A percentile compares a stretch with the other conserved stretches of the same genome.
Conservation (phyloP, 768 basidiomycete species). For the Tubosaeta sp. region DNA sequence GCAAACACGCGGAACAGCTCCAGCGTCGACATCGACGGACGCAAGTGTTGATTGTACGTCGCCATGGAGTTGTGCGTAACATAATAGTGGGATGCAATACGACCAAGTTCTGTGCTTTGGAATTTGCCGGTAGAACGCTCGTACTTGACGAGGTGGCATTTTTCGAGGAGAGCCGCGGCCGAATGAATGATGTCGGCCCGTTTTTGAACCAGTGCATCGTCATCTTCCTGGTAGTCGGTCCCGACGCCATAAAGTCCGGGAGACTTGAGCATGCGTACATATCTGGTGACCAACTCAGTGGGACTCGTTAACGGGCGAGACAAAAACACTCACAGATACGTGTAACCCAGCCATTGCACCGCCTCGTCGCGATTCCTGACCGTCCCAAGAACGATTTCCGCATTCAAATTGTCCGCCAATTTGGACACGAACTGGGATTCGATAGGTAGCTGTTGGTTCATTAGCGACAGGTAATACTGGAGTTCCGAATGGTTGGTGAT, state of each 20-base stretch:
- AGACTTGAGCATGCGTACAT: conserved; percentile 90
- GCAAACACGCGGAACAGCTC: conserved; percentile 97
- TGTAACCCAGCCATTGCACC: conserved; percentile 95
- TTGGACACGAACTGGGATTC: conserved; percentile 92
- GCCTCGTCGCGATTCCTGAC: conserved; percentile 95
- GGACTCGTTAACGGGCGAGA: conserved; percentile 1
- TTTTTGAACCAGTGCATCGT: conserved; percentile 80
- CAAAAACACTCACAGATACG: conserved; percentile 61
- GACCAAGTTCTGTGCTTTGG: conserved; percentile 88
- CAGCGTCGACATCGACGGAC: conserved; percentile 79
- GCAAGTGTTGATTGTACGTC: conserved; percentile 91
- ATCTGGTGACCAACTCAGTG: conserved; percentile 42
- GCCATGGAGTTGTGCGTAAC: conserved; percentile 95
- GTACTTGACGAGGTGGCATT: conserved; percentile 92
- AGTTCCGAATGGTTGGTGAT: conserved; percentile 97
- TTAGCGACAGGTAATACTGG: conserved; percentile 91
- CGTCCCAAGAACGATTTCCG: conserved; percentile 93
- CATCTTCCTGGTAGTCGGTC: conserved; percentile 88
- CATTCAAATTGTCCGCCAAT: conserved; percentile 93
- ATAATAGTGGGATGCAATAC: conserved; percentile 94
- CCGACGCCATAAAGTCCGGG: conserved; percentile 86
- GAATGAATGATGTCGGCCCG: conserved; percentile 91
- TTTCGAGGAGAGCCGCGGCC: conserved; percentile 89
- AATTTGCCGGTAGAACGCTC: conserved; percentile 84
- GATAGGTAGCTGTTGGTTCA: conserved; percentile 98